Evolutionary conservation across 306 rosid genomes (phyloP), one percentile per base, ranked within the genome.

Genomic region (Cucumis hystrix): DNA sequence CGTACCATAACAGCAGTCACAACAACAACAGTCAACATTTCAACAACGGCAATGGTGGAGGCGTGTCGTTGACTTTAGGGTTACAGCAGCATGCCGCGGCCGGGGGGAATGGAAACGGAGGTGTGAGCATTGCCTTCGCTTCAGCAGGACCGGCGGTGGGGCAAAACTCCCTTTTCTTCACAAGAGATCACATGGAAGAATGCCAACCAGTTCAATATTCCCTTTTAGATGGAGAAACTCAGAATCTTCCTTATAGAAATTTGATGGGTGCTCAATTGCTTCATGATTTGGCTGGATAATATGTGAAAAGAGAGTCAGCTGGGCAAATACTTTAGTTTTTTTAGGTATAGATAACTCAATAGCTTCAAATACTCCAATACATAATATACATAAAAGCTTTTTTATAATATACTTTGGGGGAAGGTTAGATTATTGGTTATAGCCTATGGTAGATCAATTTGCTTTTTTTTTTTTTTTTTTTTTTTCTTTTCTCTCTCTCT

Each of bases 31-130:
- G 82, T 55, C 85, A 79, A 69, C 58, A 79, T 20, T 85, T 84
- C 52, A 84, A 81, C 28, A 63, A 67, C 13, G 82, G 81, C 0
- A 79, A 82, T 0, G 81, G 83, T 4, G 85, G 92, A 0, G 90
- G 94, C 0, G 96, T 93, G 81, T 93, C 96, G 18, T 82, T 93
- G 88, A 93, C 98, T 8, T 79, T 93, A 82, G 98, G 98, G 87
- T 83, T 93, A 79, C 94, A 93, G 23, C 98, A 91, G n/a, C 95
- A 93, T 35, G 77, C 77, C 17, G 28, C 51, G 4, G 9, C 1
- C 8, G 96, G 86, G 8, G 90, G 85, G 12, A 85, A 41, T 15
- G 90, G 54, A 1, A 45, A 30, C 52, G 54, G 54, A 67, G 74
- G 89, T 37, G 97, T 87, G 82, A 88, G 90, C 59, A 23, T 93